A percentile compares a stretch with the other conserved stretches of the same genome.
Conservation (phyloP, 192 early-diverging fungal genomes). For the Rhizophlyctis rosea region DNA sequence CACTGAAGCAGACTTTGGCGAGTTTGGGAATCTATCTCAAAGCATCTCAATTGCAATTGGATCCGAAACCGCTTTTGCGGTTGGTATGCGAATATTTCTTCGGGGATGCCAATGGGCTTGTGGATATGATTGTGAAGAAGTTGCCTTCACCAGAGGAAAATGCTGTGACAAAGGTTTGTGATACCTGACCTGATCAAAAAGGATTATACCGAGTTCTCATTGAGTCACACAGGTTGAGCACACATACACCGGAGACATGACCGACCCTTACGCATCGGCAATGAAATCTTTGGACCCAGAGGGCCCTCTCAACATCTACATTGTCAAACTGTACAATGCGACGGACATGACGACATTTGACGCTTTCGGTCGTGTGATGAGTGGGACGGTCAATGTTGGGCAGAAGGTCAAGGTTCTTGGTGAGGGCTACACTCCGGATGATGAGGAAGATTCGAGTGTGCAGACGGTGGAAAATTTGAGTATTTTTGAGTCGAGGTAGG, state of each 20-base stretch:
- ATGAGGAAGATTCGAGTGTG: conserved; percentile 95
- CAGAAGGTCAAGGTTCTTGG: conserved; percentile 87
- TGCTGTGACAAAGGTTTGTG: conserved; percentile 52
- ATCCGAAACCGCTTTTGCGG: conserved; percentile 82
- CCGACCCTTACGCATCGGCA: conserved; percentile 29
- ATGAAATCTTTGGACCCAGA: conserved; percentile 82
- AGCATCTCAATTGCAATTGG: conserved; percentile 67
- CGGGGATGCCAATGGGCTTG: conserved; percentile 79
- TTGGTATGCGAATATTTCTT: conserved; percentile 87
- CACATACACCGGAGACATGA: conserved; percentile 46
- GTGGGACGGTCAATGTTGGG: conserved; percentile 75
- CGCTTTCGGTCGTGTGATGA: conserved; percentile 92
- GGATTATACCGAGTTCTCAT: conserved; percentile 52
- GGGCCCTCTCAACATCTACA: conserved; percentile 89
- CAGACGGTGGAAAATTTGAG: conserved; percentile 69
- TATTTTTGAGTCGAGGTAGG: conserved; percentile 83
- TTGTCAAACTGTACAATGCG: conserved; percentile 88
- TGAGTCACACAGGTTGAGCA: conserved; percentile 54
- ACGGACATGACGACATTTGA: conserved; percentile 83
- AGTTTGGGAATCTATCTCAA: conserved; percentile 82
- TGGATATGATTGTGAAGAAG: conserved; percentile 82
- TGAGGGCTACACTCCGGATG: conserved; percentile 84
- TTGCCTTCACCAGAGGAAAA: conserved; percentile 78
- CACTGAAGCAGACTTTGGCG: conserved; percentile 67
- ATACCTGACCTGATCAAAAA: background rate